Evolutionary conservation across 768 basidiomycete species (phyloP), one percentile per base, ranked within the genome.

Genomic region (Tulasnella sp.): DNA sequence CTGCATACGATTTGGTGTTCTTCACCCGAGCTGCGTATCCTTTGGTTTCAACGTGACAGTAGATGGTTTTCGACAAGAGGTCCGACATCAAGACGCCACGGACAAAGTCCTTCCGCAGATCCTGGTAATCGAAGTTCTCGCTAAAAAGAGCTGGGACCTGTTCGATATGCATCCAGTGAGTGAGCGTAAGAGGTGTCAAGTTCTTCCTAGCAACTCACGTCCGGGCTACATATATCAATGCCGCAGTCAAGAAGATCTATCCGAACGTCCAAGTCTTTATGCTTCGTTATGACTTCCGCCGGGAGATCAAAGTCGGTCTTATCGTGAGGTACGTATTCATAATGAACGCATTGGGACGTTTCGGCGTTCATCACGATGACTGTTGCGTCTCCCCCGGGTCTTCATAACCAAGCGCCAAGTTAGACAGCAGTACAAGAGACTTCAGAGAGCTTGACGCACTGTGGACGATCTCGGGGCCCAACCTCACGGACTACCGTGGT

Each of bases 81-180:
- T 99, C 97, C 16, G 94, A 95, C 0, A 93, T 96, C 75, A 99
- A 84, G 63, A 99, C 86, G 19, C 96, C 96, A 77, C 92, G 92
- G 17, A 98, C 91, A 77, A 99, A 97, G 80, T 98, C 94, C 75
- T 88, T 84, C 72, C 95, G 88, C 74, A 98, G 86, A 80, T 95
- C 94, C 16, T 89, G 88, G 77, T 95, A 98, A 81, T 98, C 97
- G 77, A 99, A 99, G 81, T 98, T 98, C 81, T 98, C 97, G 79
- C 95, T 94, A 82, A 98, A 99, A 5, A 98, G 79, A 0, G 95
- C 95, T 1, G 94, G 95, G 41, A 98, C 92, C 91, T 97, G 76
- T 59, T 73, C n/a, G 69, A 70, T 14, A 62, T 26, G 1, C n/a
- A 74, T 0, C 62, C 34, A 26, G 1, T 39, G 19, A 39, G 40